Evolutionary conservation across 1,284 basidiomycete genomes (phyloP).

Genomic region (Ustilago xerochloae): DNA sequence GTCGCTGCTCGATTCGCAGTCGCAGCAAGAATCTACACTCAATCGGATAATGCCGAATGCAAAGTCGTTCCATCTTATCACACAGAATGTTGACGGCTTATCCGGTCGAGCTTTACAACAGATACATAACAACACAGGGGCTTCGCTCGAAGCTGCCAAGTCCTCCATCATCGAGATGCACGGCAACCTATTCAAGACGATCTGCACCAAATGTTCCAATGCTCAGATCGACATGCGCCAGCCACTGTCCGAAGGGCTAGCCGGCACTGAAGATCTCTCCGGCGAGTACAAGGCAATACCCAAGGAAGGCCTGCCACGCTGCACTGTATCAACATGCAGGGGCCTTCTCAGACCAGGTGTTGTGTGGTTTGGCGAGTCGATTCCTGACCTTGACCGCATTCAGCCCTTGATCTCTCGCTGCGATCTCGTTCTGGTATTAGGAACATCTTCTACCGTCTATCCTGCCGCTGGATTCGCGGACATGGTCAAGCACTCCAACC

Average conservation of each 20-base stretch:
- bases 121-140: background rate
- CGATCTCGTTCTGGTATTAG: conserved; percentile 75
- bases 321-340: conserved; percentile 69
- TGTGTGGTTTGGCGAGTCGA: conserved; percentile 76
- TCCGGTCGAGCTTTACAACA: conserved; percentile 69
- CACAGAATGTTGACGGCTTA: conserved; percentile 78
- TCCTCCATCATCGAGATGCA: conserved; percentile 74
- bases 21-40: background rate
- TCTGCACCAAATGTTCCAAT: conserved; percentile 73
- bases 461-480: conserved; percentile 72
- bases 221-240: conserved; percentile 70
- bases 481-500: conserved; percentile 67
- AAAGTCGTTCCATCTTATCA: conserved; percentile 72
- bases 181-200: conserved; percentile 74
- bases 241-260: conserved; percentile 73
- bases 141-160: background rate
- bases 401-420: conserved; percentile 71
- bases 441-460: conserved; percentile 74
- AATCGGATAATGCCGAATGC: conserved; percentile 19
- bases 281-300: conserved; percentile 68
- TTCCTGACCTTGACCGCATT: conserved; percentile 67
- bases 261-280: conserved; percentile 72
- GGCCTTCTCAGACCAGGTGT: conserved; percentile 74
- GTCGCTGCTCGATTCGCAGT: conserved; percentile 67
- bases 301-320: conserved; percentile 72